Evolutionary conservation across 78 protist genomes (phyloP).

Genomic region (Ministeria vibrans): DNA sequence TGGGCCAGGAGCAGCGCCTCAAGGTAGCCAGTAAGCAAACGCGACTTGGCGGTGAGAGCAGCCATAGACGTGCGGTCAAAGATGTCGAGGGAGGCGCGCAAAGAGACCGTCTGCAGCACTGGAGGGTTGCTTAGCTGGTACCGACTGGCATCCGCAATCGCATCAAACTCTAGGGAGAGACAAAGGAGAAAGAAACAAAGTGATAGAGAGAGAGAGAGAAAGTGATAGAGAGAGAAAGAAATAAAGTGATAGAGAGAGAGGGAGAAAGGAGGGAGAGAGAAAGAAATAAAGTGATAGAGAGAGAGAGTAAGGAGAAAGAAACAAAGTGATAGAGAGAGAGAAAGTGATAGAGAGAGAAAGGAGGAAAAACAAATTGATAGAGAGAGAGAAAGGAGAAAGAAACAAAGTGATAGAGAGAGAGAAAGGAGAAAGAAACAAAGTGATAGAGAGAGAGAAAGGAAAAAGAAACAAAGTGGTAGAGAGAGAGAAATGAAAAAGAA

Average conservation of each 20-base stretch:
- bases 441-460: background rate
- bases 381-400: background rate
- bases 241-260: background rate
- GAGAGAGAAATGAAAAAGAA: background rate
- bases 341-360: too few relatives aligned
- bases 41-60: conserved; percentile 41
- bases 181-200: too few relatives aligned
- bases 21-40: conserved; percentile 62
- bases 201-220: too few relatives aligned
- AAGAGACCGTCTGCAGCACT: conserved; percentile 33
- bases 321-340: background rate
- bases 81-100: conserved; percentile 55
- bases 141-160: conserved; percentile 56
- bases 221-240: background rate
- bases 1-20: conserved; percentile 41
- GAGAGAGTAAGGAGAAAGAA: background rate
- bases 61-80: conserved; percentile 48
- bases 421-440: too few relatives aligned
- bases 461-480: background rate
- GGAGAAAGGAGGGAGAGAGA: background rate
- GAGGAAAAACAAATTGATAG: too few relatives aligned
- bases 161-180: conserved; percentile 26
- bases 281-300: background rate
- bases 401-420: background rate
- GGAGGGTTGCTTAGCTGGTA: conserved; percentile 75